Percentiles rank a stretch among this genome's conserved stretches.
These are phyloP conservation scores for Floccularia luteovirens DNA, from an alignment of 768 basidiomycete species.

Conservation along the genomic window DNA sequence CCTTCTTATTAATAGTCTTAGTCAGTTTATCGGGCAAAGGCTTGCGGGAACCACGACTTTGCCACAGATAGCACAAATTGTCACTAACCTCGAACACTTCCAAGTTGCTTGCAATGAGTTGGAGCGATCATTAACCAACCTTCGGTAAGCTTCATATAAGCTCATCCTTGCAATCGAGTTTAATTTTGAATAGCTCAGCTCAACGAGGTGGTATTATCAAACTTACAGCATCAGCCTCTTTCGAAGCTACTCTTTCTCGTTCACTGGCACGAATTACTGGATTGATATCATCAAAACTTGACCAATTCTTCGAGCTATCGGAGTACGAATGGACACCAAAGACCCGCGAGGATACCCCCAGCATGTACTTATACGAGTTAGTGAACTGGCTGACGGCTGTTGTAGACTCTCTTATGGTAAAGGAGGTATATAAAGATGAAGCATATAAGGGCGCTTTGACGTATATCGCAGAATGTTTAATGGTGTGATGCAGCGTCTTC, in stretches of 20 bases:
- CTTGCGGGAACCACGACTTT: conserved; percentile 70
- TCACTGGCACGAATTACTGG: conserved; percentile 72
- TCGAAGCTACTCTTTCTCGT: conserved; percentile 58
- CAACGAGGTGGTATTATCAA: conserved; percentile 79
- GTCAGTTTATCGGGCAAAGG: conserved; percentile 68
- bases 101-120: conserved; percentile 79
- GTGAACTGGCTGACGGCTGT: conserved; percentile 96
- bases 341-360: conserved; percentile 65
- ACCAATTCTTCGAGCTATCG: conserved; percentile 92
- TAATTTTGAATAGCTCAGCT: conserved; percentile 46
- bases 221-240: conserved; percentile 54
- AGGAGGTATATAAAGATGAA: conserved; percentile 80
- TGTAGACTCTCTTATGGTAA: conserved; percentile 83
- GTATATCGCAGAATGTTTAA: conserved; percentile 81
- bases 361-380: conserved; percentile 92
- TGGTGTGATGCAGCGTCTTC: conserved; percentile 47
- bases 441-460: conserved; percentile 85
- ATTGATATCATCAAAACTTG: conserved; percentile 85
- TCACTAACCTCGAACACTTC: conserved; percentile 91
- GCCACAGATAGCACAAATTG: conserved; percentile 88
- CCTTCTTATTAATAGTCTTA: conserved; percentile 70
- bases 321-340: conserved; percentile 92
- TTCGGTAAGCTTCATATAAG: conserved; percentile 45
- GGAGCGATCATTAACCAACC: conserved; percentile 73
- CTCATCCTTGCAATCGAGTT: background rate